Evolutionary conservation across 148 eudicot genomes (phyloP).

Genomic region (Spergularia bocconei): DNA sequence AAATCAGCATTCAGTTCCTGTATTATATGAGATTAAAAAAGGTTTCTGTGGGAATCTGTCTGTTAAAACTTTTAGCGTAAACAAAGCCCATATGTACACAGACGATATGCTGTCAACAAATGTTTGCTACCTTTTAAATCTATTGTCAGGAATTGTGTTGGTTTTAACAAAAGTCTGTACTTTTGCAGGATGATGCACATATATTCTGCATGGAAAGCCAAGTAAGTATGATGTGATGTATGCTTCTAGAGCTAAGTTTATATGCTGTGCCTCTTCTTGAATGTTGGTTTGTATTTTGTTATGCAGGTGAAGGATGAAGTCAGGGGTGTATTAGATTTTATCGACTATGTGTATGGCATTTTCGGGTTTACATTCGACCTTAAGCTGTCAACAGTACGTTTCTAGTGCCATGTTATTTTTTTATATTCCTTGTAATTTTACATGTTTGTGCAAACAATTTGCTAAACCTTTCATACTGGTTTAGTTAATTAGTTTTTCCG

Average conservation of each 20-base stretch:
- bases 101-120: too few species aligned
- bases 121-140: too few species aligned
- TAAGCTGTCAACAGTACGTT: slow-evolving; percentile 88
- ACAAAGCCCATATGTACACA: neutral
- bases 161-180: slow-evolving; percentile 19
- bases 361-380: slow-evolving; percentile 92
- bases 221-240: slow-evolving; percentile 46
- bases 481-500: too few species aligned
- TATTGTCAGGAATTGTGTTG: neutral
- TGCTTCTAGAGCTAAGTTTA: neutral
- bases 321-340: slow-evolving; percentile 66
- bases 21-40: too few species aligned
- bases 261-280: neutral
- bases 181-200: slow-evolving; percentile 96
- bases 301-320: slow-evolving; percentile 97
- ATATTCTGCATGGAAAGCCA: slow-evolving; percentile 97
- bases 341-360: slow-evolving; percentile 56
- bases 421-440: too few species aligned
- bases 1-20: too few species aligned
- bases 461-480: too few species aligned
- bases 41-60: too few species aligned
- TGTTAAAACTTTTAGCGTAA: too few species aligned
- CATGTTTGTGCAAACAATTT: too few species aligned
- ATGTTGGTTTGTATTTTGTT: slow-evolving; percentile 2
- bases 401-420: slow-evolving; percentile 15